Conservation (phyloP, 257 asterid genomes). For the Lithospermum erythrorhizon region DNA sequence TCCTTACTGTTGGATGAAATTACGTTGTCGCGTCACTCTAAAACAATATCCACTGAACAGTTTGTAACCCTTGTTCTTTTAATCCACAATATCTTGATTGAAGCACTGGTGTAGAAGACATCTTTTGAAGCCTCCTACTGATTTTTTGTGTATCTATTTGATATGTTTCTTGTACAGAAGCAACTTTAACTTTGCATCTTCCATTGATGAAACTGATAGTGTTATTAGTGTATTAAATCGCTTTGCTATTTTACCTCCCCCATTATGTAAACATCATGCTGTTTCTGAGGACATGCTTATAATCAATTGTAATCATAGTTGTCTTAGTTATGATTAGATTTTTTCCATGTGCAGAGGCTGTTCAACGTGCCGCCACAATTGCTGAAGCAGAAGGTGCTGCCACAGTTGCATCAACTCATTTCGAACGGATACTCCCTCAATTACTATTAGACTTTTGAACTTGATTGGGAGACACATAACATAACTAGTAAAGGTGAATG, state of each 20-base stretch:
- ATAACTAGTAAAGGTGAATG: neutral
- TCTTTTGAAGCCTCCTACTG: no score
- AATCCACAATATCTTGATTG: no score
- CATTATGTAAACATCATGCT: neutral
- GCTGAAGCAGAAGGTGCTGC: constrained; percentile 89
- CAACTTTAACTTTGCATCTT: no score
- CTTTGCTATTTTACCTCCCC: neutral
- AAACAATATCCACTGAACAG: no score
- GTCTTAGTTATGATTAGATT: neutral
- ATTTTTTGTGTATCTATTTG: no score
- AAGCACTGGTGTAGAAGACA: no score
- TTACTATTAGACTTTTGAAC: constrained; percentile 30
- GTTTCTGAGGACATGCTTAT: no score
- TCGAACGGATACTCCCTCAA: constrained; percentile 64
- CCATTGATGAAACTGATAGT: neutral
- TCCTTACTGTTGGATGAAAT: no score
- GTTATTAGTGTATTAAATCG: no score
- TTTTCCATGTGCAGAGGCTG: constrained; percentile 58
- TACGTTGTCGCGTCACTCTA: no score
- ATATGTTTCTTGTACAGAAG: no score
- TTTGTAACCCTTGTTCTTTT: no score
- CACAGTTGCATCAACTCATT: constrained; percentile 80
- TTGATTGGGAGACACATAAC: neutral
- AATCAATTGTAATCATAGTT: neutral
- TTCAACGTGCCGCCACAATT: constrained; percentile 80